Evolutionary conservation across 805 yeast genomes (phyloP).

Genomic region (Wickerhamiella allomyrinae): DNA sequence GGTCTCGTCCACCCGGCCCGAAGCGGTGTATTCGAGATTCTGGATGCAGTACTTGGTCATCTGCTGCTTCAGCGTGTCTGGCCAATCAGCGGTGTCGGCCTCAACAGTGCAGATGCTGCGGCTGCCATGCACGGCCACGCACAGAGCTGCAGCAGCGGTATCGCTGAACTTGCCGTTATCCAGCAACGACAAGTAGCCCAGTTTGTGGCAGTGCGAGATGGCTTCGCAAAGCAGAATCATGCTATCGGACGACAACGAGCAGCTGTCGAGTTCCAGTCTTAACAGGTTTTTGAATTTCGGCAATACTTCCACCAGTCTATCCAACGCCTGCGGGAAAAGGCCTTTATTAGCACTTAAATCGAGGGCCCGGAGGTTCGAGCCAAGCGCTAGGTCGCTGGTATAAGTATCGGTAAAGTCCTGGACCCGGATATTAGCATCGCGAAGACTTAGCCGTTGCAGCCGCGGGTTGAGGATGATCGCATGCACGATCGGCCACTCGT

Average conservation of each 20-base stretch:
- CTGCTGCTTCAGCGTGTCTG: slow-evolving; percentile 49
- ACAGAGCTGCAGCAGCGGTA: slow-evolving; percentile 47
- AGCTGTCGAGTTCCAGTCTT: slow-evolving; percentile 59
- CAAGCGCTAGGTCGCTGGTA: slow-evolving; percentile 32
- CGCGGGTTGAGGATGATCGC: slow-evolving; percentile 23
- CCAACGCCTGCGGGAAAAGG: slow-evolving; percentile 48
- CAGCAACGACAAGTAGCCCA: slow-evolving; percentile 53
- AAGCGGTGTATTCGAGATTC: slow-evolving; percentile 40
- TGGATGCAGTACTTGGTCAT: slow-evolving; percentile 70
- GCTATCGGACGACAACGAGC: slow-evolving; percentile 42
- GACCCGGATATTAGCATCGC: slow-evolving; percentile 11
- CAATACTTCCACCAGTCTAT: slow-evolving; percentile 43
- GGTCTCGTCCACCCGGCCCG: slow-evolving; percentile 1
- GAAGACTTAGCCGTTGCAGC: slow-evolving; percentile 47
- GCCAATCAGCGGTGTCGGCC: slow-evolving; percentile 46
- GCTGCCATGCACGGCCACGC: slow-evolving; percentile 54
- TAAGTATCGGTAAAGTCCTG: slow-evolving; percentile 15
- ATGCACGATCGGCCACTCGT: slow-evolving; percentile 14
- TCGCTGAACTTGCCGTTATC: slow-evolving; percentile 49
- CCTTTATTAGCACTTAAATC: slow-evolving; percentile 61
- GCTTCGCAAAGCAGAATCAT: slow-evolving; percentile 50
- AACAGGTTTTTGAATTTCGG: slow-evolving; percentile 54
- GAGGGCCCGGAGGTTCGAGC: slow-evolving; percentile 47
- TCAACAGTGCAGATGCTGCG: slow-evolving; percentile 53
- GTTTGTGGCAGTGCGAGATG: slow-evolving; percentile 48